Evolutionary conservation across 1,284 basidiomycete species (phyloP), one percentile per base, ranked within the genome.

Genomic region (Cutaneotrichosporon sp.): DNA sequence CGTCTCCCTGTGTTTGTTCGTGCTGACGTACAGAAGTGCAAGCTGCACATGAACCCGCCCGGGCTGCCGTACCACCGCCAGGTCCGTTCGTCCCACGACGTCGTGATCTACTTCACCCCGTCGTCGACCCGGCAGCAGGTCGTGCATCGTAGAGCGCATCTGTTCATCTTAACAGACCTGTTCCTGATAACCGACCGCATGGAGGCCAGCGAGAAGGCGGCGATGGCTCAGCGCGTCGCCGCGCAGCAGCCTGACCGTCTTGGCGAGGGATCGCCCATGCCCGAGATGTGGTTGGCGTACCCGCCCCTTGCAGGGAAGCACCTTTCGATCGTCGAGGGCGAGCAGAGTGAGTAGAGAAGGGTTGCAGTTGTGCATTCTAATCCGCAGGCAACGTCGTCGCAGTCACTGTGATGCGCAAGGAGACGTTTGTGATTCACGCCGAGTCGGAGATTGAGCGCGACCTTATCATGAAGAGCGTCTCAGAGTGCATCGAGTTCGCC

Each of bases 301-400:
- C 97, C 97, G 22, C 97, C 97, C 3, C 81, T 99, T 55, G 90
- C 97, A 9, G 95, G 94, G 5, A 98, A 97, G 77, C 93, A 97
- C 72, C 82, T 98, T 58, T 84, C 85, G 67, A 86, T 89, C n/a
- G 82, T 80, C 27, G 88, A 87, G 69, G 82, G 87, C 6, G 81
- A 83, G 60, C 76, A 79, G 57, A 71, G 74, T 74, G 69, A 65
- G 83, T 77, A 16, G 9, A 10, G 45, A 47, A 24, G 22, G 22
- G 45, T 22, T 4, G 10, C 14, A 13, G 29, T 22, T 27, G 20
- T 34, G 14, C 36, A 14, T 33, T 33, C 54, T 68, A 53, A 62
- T 54, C 22, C 25, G 13, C 69, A 91, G 90, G 86, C 49, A 88
- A 87, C 67, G 84, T 85, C 9, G 71, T 98, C 45, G 86, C 90